phyloP scores from a whole-genome alignment of 176 grass and related monocot genomes.

The Avena eriantha region DNA sequence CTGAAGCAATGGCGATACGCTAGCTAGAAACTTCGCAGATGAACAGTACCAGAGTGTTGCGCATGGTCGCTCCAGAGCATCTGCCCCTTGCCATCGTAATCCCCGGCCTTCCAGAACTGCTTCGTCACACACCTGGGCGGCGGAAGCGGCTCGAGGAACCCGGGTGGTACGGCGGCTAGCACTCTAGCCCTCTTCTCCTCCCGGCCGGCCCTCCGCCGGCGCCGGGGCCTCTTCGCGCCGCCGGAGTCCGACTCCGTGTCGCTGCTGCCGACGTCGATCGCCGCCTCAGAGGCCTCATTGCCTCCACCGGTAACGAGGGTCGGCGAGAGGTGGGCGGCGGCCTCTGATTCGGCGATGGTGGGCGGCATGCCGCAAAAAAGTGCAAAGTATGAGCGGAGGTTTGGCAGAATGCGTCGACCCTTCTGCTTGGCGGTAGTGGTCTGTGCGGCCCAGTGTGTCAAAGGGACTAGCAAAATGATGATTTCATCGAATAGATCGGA shows the following conservation, averaged over 20 bases:
- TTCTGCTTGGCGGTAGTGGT: background rate
- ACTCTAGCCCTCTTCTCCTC: slow-evolving; percentile 43
- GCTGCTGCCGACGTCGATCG: slow-evolving; percentile 80
- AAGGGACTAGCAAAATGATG: background rate
- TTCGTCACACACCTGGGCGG: slow-evolving; percentile 43
- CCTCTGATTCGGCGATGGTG: slow-evolving; percentile 3
- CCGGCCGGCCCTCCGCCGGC: background rate
- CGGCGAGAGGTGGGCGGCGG: background rate
- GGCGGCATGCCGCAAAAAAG: background rate
- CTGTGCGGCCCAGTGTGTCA: background rate
- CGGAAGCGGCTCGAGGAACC: slow-evolving; percentile 64
- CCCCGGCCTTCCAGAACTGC: slow-evolving; percentile 99
- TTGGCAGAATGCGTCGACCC: background rate
- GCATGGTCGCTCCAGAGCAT: slow-evolving; percentile 20
- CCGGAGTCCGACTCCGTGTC: slow-evolving; percentile 59
- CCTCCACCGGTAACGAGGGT: background rate
- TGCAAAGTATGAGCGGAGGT: background rate
- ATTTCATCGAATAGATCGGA: no score
- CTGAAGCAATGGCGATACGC: background rate
- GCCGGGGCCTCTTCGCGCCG: slow-evolving; percentile 37
- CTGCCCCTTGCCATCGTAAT: slow-evolving; percentile 53
- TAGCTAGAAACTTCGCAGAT: background rate
- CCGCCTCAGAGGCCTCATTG: background rate
- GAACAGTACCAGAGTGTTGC: slow-evolving; percentile 50
- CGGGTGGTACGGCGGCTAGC: slow-evolving; percentile 52